Base-by-base conservation (phyloP, 371 early-diverging fungal genomes). In the Apophysomyces variabilis region DNA sequence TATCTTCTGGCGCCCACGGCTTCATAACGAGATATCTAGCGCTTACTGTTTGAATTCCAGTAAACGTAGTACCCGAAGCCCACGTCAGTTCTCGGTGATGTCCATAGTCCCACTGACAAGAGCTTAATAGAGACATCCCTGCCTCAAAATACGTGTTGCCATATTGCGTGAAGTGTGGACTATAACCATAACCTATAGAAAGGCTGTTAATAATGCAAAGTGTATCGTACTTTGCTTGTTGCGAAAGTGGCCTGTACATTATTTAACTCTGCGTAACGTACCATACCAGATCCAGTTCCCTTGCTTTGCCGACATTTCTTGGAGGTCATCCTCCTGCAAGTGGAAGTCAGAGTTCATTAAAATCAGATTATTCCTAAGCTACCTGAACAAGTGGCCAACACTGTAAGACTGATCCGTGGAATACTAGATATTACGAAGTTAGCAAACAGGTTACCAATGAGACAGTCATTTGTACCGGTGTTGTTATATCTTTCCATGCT, bases 1-100 rank as follows among this genome's bases (percentile, higher is more conserved):
- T 13, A 61, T 61, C 61, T 36, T 61, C 41, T 0, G 44, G 32
- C 21, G 61, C 61, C 61, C 61, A 61, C 13, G 61, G 61, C 12
- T 61, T 61, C 32, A 61, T 5, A 21, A 61, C 36, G 12, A 61
- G 13, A 14, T 61, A 61, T 14, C 61, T 16, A 18, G 61, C 41
- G n/a, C 3, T 7, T n/a, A 21, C 9, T 21, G 5, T 50, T 5
- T n/a, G 54, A 11, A 26, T 21, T 1, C 8, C 21, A 21, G 54
- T 5, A 11, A 50, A 50, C 11, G 21, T 21, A 21, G 18, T 50
- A 9, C 21, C 8, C 21, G 54, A 9, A 7, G 54, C 5, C 8
- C 54, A 21, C 8, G 54, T 50, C 21, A 50, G 9, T 4, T 50
- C 5, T 16, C 21, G 21, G 21, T 50, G 21, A 21, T 50, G 21